Base-by-base conservation (phyloP, 768 basidiomycete genomes). In the Pleurotus pulmonarius region DNA sequence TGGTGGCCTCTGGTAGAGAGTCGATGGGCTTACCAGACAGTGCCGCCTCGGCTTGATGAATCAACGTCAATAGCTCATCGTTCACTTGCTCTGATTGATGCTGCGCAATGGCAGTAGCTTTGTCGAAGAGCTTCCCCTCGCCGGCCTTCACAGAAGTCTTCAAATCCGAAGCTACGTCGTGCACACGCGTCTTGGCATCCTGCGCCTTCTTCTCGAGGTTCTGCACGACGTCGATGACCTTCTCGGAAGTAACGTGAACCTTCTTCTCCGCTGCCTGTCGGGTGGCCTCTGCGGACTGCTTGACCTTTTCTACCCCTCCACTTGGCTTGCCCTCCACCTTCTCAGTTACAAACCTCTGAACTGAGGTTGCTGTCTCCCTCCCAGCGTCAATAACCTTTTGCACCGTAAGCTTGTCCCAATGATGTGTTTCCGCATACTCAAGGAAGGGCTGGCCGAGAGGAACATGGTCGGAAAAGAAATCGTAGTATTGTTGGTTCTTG, bases 381-480 rank as follows among this genome's bases (percentile, higher is more conserved):
- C 80, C 73, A 8, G 79, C 72, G 7, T 83, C 75, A 58, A 88
- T 63, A 43, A 83, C 77, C 59, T 86, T 77, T 51, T 80, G 75
- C 16, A 83, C 58, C 29, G 91, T 90, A 58, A 92, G 71, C 5
- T 77, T 81, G 63, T 94, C 90, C 90, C 92, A 94, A 12, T 84
- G 80, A 56, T 85, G 75, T 25, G 80, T 76, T 65, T 97, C 92
- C 8, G 88, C 90, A 65, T 85, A 93, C 57, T 94, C 88, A 40
- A 95, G 76, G 70, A 95, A 77, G 15, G 81, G 66, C 59, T 87
- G 81, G 25, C 86, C 94, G 39, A 91, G 77, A 2, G 95, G 95
- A 54, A 94, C 84, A 43, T 82, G 77, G 63, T 87, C 83, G 56
- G 85, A 79, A 77, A 97, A 97, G 67, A 96, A 79, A 61, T 95